These are phyloP conservation scores for Glycine tomentella DNA, from an alignment of 306 rosid species.

Conservation along the genomic window DNA sequence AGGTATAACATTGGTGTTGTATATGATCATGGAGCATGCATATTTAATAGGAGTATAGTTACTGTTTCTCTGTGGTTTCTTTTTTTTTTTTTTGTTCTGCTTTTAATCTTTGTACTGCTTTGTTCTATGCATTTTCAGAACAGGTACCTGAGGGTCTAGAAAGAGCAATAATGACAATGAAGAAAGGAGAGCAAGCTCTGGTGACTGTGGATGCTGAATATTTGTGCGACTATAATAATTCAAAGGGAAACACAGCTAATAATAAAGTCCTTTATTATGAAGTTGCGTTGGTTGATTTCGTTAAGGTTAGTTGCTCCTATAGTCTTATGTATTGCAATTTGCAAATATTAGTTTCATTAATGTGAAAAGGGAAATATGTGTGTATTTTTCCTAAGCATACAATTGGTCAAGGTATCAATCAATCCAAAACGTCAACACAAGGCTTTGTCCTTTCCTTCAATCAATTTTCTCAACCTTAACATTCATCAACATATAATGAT, in stretches of 20 bases:
- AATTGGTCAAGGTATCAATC: neutral
- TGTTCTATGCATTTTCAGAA: constrained; percentile 51
- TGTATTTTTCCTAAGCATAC: neutral
- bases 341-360: neutral
- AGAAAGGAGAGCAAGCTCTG: constrained; percentile 62
- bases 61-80: neutral
- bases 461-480: neutral
- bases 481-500: too few species aligned
- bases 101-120: neutral
- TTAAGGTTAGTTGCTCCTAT: constrained; percentile 55
- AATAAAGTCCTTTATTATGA: constrained; percentile 54
- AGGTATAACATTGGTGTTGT: constrained; percentile 49
- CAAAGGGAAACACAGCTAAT: constrained; percentile 26
- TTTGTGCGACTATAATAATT: constrained; percentile 40
- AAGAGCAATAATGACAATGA: constrained; percentile 75
- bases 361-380: neutral
- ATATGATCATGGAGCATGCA: constrained; percentile 21
- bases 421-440: too few species aligned
- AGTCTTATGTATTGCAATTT: neutral
- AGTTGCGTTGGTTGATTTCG: constrained; percentile 62
- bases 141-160: constrained; percentile 65
- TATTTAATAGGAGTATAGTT: neutral
- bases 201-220: constrained; percentile 56
- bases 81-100: neutral
- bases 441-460: neutral